These are phyloP conservation scores for Albizia julibrissin DNA, from an alignment of 306 rosid genomes.

Conservation along the genomic window DNA sequence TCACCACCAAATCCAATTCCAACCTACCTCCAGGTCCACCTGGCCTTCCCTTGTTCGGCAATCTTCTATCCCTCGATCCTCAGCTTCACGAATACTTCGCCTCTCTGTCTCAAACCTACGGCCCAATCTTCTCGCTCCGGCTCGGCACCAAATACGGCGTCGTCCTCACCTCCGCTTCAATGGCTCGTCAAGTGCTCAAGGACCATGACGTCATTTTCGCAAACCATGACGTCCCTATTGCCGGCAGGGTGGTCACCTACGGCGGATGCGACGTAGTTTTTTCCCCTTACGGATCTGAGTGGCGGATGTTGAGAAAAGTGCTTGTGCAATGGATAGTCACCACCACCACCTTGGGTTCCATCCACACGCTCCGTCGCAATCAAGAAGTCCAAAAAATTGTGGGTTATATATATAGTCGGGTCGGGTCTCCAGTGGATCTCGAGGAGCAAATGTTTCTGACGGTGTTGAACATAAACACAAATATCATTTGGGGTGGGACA, in stretches of 20 bases:
- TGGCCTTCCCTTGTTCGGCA: conserved; percentile 66
- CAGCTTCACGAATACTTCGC: conserved; percentile 45
- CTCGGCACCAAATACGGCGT: conserved; percentile 60
- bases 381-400: neutral
- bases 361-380: neutral
- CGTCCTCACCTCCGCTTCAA: conserved; percentile 51
- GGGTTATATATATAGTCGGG: neutral
- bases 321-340: neutral
- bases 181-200: conserved; percentile 58
- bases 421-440: neutral
- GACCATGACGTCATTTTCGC: conserved; percentile 56
- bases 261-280: conserved; percentile 50
- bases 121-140: conserved; percentile 64
- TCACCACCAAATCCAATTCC: neutral
- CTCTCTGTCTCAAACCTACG: conserved; percentile 45
- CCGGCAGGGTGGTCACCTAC: conserved; percentile 32
- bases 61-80: conserved; percentile 52
- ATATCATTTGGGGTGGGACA: neutral
- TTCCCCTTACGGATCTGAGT: neutral
- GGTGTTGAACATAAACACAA: neutral
- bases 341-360: neutral
- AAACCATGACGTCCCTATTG: conserved; percentile 2
- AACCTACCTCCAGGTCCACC: conserved; percentile 62
- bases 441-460: neutral
- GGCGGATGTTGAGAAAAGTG: neutral